Percentiles rank a stretch among this genome's conserved stretches.
Evolutionary conservation across 2,329 filamentous ascomycete species (phyloP).

Genomic region (Cercospora brassicicola): DNA sequence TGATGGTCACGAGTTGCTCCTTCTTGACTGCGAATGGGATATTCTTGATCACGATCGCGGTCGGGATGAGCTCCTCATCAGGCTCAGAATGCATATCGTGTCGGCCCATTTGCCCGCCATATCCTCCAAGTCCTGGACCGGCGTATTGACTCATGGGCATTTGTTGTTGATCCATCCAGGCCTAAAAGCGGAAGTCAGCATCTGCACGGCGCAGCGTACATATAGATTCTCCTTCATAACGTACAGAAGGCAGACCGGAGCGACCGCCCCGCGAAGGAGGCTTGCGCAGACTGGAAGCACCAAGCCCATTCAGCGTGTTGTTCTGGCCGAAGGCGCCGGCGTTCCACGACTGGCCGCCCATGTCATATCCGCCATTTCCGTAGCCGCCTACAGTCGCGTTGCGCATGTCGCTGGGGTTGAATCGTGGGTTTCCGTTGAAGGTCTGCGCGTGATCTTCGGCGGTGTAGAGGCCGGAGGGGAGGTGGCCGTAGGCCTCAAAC

Average conservation of each 20-base stretch:
- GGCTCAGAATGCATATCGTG: conserved; percentile 54
- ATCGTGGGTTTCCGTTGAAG: conserved; percentile 53
- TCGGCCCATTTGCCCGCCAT: conserved; percentile 40
- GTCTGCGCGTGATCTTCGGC: conserved; percentile 63
- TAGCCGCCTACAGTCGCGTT: conserved; percentile 62
- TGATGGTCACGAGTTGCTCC: conserved; percentile 86
- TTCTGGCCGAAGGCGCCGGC: conserved; percentile 69
- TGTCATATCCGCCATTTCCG: conserved; percentile 66
- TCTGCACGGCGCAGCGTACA: conserved; percentile 1
- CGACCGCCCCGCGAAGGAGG: conserved; percentile 56
- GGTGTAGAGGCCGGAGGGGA: conserved; percentile 67
- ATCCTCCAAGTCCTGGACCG: conserved; percentile 40
- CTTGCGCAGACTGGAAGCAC: conserved; percentile 44
- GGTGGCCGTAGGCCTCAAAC: conserved; percentile 70
- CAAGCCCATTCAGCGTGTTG: conserved; percentile 53
- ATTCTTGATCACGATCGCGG: conserved; percentile 98
- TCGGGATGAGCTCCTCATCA: conserved; percentile 90
- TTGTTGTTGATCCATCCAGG: conserved; percentile 61
- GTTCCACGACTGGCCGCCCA: conserved; percentile 75
- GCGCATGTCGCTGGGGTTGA: conserved; percentile 55
- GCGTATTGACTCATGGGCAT: conserved; percentile 51
- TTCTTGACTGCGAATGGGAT: conserved; percentile 98
- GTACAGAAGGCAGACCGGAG: conserved; percentile 70
- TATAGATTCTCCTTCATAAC: conserved; percentile 40
- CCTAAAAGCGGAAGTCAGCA: conserved; percentile 45